A percentile compares a stretch with the other conserved stretches of the same genome.
phyloP scores from a whole-genome alignment of 208 protist genomes.

The Crithidia brevicula region DNA sequence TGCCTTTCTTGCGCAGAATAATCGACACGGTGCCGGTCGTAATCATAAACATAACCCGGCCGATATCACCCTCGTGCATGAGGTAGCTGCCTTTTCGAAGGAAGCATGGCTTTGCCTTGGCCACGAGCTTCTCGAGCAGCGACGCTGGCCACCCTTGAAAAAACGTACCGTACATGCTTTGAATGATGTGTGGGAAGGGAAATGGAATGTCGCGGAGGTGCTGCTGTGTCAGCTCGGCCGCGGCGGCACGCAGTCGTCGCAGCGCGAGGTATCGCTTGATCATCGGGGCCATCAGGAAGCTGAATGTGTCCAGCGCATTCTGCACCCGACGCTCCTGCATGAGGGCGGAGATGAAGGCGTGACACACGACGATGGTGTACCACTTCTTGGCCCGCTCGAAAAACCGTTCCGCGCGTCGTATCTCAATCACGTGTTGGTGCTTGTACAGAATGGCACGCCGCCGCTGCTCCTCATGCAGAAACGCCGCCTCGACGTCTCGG shows the following conservation, averaged over 20 bases:
- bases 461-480: constrained; percentile 37
- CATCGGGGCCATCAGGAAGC: constrained; percentile 71
- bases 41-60: constrained; percentile 90
- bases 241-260: constrained; percentile 34
- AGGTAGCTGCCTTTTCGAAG: constrained; percentile 70
- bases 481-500: constrained; percentile 23
- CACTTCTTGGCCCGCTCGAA: constrained; percentile 59
- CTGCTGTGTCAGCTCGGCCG: constrained; percentile 43
- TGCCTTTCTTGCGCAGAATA: constrained; percentile 68
- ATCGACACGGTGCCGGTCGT: constrained; percentile 71
- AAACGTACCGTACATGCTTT: constrained; percentile 85
- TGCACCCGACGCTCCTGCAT: constrained; percentile 79
- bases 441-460: constrained; percentile 64
- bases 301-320: constrained; percentile 75
- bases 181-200: constrained; percentile 75
- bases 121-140: constrained; percentile 71
- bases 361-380: constrained; percentile 78
- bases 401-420: constrained; percentile 57
- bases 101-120: constrained; percentile 66
- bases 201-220: constrained; percentile 80
- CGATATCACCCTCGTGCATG: constrained; percentile 91
- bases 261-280: constrained; percentile 58
- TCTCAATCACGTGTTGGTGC: constrained; percentile 61
- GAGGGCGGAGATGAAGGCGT: constrained; percentile 85
- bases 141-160: constrained; percentile 78